Percentiles rank a stretch among this genome's conserved stretches.
These are phyloP conservation scores for Agarophyton chilense DNA, from an alignment of 23 red algal species.

Conservation along the genomic window DNA sequence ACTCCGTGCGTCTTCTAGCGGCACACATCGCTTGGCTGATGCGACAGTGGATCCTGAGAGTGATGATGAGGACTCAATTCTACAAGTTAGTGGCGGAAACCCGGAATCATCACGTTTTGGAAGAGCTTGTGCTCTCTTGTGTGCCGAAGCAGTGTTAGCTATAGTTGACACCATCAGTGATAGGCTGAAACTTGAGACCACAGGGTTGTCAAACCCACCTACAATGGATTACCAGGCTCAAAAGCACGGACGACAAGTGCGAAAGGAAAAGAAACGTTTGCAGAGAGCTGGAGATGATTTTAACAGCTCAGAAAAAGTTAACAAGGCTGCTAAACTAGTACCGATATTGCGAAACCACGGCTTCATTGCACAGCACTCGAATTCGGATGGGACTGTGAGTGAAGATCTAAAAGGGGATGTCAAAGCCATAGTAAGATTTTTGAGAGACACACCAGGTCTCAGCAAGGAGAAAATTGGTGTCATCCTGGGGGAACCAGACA, in stretches of 20 bases:
- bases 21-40: constrained; percentile 20
- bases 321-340: constrained; percentile 39
- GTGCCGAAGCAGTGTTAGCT: constrained; percentile 52
- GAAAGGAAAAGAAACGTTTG: constrained; percentile 47
- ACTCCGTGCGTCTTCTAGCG: constrained; percentile 55
- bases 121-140: constrained; percentile 48
- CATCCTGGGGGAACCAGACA: constrained; percentile 89
- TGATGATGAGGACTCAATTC: constrained; percentile 54
- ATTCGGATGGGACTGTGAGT: constrained; percentile 33
- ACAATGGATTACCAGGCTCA: neutral
- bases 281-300: constrained; percentile 41
- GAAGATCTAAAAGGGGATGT: constrained; percentile 58
- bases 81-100: neutral
- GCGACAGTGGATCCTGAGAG: constrained; percentile 44
- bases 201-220: constrained; percentile 7
- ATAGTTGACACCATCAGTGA: constrained; percentile 70
- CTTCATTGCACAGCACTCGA: neutral
- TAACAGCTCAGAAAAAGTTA: constrained; percentile 48
- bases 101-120: constrained; percentile 46
- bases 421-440: constrained; percentile 61
- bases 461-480: constrained; percentile 87
- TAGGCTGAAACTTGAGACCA: constrained; percentile 39
- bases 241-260: constrained; percentile 6
- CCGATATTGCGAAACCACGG: constrained; percentile 32
- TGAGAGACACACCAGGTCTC: constrained; percentile 83